Evolutionary conservation across 225 moss, liverwort and hornwort genomes (phyloP).

Genomic region (Bryum argenteum): DNA sequence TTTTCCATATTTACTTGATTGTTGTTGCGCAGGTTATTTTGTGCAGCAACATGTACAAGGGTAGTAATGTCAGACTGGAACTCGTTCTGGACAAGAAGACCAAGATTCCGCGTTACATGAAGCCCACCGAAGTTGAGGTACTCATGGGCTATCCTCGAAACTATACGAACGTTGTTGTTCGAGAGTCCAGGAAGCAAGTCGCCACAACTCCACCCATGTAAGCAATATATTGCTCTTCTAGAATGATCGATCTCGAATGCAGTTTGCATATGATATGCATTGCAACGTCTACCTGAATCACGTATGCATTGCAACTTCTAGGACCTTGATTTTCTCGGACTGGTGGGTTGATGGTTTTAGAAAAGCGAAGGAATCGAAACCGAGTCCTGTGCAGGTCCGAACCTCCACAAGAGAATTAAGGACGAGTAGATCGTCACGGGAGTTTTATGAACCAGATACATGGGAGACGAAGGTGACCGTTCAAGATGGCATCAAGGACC

Average conservation of each 20-base stretch:
- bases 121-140: slow-evolving; percentile 66
- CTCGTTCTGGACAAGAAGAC: slow-evolving; percentile 70
- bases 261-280: too few relatives aligned
- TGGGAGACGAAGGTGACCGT: slow-evolving; percentile 39
- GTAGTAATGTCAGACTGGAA: slow-evolving; percentile 59
- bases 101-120: slow-evolving; percentile 72
- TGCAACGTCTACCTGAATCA: too few relatives aligned
- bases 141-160: slow-evolving; percentile 87
- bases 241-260: too few relatives aligned
- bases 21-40: slow-evolving; percentile 63
- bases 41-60: slow-evolving; percentile 63
- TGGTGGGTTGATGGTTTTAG: slow-evolving; percentile 11
- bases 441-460: slow-evolving; percentile 41
- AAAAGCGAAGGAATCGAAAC: slow-evolving; percentile 27
- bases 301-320: too few relatives aligned
- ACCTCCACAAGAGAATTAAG: slow-evolving; percentile 39
- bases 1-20: slow-evolving; percentile 12
- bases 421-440: slow-evolving; percentile 40
- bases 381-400: slow-evolving; percentile 17
- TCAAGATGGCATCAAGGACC: slow-evolving; percentile 42
- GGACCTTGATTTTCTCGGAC: too few relatives aligned
- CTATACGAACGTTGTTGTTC: slow-evolving; percentile 57
- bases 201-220: slow-evolving; percentile 21
- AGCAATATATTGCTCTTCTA: not conserved
- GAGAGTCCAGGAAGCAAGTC: slow-evolving; percentile 8